These are phyloP conservation scores for Gleditsia sinensis DNA, from an alignment of 306 rosid species.

Conservation along the genomic window DNA sequence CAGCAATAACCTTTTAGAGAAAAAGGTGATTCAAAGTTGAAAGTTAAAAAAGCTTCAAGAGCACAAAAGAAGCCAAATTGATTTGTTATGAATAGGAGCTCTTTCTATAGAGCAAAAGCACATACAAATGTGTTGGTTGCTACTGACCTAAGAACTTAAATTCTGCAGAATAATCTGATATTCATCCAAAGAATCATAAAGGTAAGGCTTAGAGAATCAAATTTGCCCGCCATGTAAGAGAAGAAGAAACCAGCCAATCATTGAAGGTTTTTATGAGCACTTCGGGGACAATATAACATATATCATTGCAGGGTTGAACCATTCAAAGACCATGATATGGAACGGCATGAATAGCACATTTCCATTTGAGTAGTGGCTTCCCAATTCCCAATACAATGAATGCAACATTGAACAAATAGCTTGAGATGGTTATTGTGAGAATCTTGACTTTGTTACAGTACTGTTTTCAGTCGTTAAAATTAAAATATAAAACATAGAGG, in stretches of 20 bases:
- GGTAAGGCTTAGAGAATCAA: neutral
- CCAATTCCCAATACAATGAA: conserved; percentile 20
- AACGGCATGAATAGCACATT: too few relatives aligned
- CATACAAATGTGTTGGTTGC: neutral
- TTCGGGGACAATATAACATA: neutral
- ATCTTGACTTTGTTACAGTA: conserved; percentile 23
- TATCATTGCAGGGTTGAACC: neutral
- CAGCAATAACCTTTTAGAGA: neutral
- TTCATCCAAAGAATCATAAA: neutral
- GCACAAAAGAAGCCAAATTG: neutral
- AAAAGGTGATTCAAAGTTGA: neutral
- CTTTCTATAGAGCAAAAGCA: neutral
- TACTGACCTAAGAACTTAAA: too few relatives aligned
- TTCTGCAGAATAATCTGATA: neutral
- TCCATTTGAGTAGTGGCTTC: neutral
- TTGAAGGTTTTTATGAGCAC: conserved; percentile 18
- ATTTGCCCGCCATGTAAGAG: conserved; percentile 31
- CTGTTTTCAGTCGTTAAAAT: neutral
- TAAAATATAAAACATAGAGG: neutral
- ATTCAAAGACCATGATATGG: neutral
- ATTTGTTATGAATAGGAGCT: neutral
- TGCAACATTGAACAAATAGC: conserved; percentile 27
- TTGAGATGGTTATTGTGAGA: conserved; percentile 23
- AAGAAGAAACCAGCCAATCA: neutral
- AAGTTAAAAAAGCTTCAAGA: neutral